These are phyloP conservation scores for Saturnispora zaruensis DNA, from an alignment of 805 yeast species.

Conservation along the genomic window DNA sequence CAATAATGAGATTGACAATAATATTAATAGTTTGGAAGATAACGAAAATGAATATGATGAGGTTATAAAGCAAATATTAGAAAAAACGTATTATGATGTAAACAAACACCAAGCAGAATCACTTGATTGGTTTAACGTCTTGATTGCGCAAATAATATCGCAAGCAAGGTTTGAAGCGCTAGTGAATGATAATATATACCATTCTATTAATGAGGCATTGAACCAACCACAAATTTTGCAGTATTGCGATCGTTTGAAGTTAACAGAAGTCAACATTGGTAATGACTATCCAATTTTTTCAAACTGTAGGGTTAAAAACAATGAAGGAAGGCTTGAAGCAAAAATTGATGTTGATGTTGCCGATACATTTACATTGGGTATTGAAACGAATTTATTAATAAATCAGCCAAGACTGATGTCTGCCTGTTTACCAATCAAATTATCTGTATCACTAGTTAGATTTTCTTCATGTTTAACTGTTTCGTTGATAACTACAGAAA, in stretches of 20 bases:
- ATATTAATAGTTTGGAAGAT: not conserved
- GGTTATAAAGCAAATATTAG: conserved; percentile 41
- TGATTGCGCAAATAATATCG: conserved; percentile 82
- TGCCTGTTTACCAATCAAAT: conserved; percentile 78
- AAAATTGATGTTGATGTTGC: conserved; percentile 85
- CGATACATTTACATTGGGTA: conserved; percentile 78
- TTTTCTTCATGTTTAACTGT: conserved; percentile 87
- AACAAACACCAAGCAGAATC: conserved; percentile 82
- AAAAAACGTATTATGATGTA: conserved; percentile 88
- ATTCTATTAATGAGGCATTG: conserved; percentile 63
- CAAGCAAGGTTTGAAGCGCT: conserved; percentile 88
- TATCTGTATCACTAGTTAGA: conserved; percentile 81
- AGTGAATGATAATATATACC: conserved; percentile 73
- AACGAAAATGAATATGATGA: conserved; percentile 8
- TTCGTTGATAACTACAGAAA: conserved; percentile 42
- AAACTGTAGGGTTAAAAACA: conserved; percentile 68
- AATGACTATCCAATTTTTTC: conserved; percentile 93
- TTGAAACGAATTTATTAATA: conserved; percentile 68
- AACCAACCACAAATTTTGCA: conserved; percentile 59
- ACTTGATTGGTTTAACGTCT: conserved; percentile 92
- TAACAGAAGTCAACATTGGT: conserved; percentile 87
- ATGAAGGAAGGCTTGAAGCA: conserved; percentile 59
- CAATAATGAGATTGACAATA: conserved; percentile 4
- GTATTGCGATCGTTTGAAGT: conserved; percentile 65
- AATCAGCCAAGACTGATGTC: conserved; percentile 79